Percentiles rank a stretch among this genome's conserved stretches.
Evolutionary conservation across 768 basidiomycete species (phyloP).

Genomic region (Termitomyces sp.): DNA sequence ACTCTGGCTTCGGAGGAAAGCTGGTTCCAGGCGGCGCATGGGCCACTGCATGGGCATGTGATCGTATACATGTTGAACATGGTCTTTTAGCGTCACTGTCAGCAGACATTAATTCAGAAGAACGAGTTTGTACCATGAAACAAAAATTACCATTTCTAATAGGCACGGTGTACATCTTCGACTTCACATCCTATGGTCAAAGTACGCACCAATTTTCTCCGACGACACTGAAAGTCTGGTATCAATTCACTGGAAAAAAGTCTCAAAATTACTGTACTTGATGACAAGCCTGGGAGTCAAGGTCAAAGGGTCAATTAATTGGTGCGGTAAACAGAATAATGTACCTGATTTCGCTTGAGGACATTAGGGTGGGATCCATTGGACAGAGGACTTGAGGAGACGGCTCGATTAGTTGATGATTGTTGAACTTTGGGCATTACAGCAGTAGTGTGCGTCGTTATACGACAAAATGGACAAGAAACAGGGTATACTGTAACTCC

Average conservation of each 20-base stretch:
- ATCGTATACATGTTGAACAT: slow-evolving; percentile 73
- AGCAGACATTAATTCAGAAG: not conserved
- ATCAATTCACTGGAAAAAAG: slow-evolving; percentile 14
- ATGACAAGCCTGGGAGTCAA: slow-evolving; percentile 42
- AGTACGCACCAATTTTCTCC: slow-evolving; percentile 60
- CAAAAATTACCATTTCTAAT: slow-evolving; percentile 53
- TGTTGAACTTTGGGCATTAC: slow-evolving; percentile 35
- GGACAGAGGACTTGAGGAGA: slow-evolving; percentile 21
- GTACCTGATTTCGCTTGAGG: slow-evolving; percentile 48
- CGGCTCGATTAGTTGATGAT: slow-evolving; percentile 19
- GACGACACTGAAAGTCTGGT: slow-evolving; percentile 50
- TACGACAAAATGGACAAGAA: slow-evolving; percentile 4
- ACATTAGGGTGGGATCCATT: slow-evolving; percentile 37
- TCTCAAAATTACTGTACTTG: slow-evolving; percentile 30
- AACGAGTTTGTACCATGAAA: slow-evolving; percentile 5
- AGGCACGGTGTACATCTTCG: not conserved
- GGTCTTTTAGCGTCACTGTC: slow-evolving; percentile 69
- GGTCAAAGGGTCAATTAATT: slow-evolving; percentile 1
- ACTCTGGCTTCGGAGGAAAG: slow-evolving; percentile 55
- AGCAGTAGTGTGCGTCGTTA: not conserved
- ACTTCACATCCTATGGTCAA: not conserved
- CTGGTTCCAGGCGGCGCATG: slow-evolving; percentile 54
- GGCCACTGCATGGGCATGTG: slow-evolving; percentile 62
- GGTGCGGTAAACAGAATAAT: not conserved
- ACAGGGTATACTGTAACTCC: not conserved